These are phyloP conservation scores for Boletus coccyginus DNA, from an alignment of 768 basidiomycete species.

Conservation along the genomic window DNA sequence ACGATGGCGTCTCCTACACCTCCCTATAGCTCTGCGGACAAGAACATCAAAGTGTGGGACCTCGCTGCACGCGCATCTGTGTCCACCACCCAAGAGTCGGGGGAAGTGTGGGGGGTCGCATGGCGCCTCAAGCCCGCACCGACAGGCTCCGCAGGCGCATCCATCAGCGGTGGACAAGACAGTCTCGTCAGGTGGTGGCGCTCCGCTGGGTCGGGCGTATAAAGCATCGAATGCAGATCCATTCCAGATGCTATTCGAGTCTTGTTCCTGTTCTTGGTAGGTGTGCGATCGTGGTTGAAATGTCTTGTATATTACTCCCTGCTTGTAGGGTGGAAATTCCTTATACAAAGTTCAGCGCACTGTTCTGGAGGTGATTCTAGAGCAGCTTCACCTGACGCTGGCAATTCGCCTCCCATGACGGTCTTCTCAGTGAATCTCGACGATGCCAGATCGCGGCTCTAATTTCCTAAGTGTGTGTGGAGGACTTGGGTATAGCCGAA, in stretches of 20 bases:
- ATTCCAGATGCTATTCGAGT: not conserved
- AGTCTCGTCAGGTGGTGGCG: conserved; percentile 77
- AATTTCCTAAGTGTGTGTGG: too few relatives aligned
- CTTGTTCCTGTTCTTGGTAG: not conserved
- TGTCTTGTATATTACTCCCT: not conserved
- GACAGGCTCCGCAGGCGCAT: conserved; percentile 56
- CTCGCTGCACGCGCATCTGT: conserved; percentile 70
- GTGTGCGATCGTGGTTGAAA: not conserved
- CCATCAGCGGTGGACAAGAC: conserved; percentile 71
- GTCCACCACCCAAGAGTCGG: conserved; percentile 72
- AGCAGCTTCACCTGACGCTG: too few relatives aligned
- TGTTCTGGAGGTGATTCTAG: too few relatives aligned
- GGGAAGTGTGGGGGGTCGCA: conserved; percentile 82
- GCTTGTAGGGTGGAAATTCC: not conserved
- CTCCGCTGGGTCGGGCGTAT: conserved; percentile 52
- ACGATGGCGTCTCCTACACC: not conserved
- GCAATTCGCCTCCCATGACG: too few relatives aligned
- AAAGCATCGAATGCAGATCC: not conserved
- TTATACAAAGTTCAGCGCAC: too few relatives aligned
- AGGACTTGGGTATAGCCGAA: too few relatives aligned
- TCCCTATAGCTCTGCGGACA: conserved; percentile 69
- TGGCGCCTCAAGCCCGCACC: conserved; percentile 71
- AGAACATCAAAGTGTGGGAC: conserved; percentile 87
- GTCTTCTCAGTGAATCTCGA: too few relatives aligned
- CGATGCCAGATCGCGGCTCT: too few relatives aligned